Evolutionary conservation across 2,329 filamentous ascomycete genomes (phyloP), one percentile per base, ranked within the genome.

Genomic region (Bimuria novae-zelandiae): DNA sequence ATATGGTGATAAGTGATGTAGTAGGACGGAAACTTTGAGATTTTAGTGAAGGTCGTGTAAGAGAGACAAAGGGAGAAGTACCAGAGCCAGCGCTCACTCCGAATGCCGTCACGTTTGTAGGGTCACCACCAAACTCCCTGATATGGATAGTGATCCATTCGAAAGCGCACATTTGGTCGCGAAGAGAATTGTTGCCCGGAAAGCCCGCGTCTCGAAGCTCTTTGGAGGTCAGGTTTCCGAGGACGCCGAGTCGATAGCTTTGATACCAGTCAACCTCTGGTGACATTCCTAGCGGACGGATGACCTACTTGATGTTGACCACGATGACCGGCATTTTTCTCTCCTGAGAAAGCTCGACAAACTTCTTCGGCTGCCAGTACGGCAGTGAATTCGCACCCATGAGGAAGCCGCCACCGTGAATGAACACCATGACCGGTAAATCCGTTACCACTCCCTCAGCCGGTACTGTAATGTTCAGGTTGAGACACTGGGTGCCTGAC

Each of bases 401-500:
- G 4, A 71, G 65, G 40, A 78, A 77, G 0, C 77, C 80, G 3
- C 81, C 80, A 0, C 81, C 81, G 54, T 83, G 80, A 3, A 84
- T 76, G 55, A 80, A 82, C 2, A 80, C 72, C 22, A 83, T 65
- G 0, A 84, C 81, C 0, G 81, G 81, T 2, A 82, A 67, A 4
- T 64, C 69, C 8, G 61, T 64, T 1, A 22, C 19, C 6, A 7
- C 27, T 17, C 8, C 54, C 23, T 42, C 49, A 22, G 27, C 49
- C 1, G 78, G 79, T 0, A 75, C 70, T 0, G 74, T 75, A 52
- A 80, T 74, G 53, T 79, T 81, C 14, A 84, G 66, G 33, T 80
- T 81, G 17, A 84, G 65, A 41, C 80, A 79, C 33, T 82, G 75
- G 7, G 74, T 61, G 7, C 79, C 79, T 2, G 76, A 81, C 51